Evolutionary conservation across 257 asterid genomes (phyloP), one percentile per base, ranked within the genome.

Genomic region (Paulownia fortunei): DNA sequence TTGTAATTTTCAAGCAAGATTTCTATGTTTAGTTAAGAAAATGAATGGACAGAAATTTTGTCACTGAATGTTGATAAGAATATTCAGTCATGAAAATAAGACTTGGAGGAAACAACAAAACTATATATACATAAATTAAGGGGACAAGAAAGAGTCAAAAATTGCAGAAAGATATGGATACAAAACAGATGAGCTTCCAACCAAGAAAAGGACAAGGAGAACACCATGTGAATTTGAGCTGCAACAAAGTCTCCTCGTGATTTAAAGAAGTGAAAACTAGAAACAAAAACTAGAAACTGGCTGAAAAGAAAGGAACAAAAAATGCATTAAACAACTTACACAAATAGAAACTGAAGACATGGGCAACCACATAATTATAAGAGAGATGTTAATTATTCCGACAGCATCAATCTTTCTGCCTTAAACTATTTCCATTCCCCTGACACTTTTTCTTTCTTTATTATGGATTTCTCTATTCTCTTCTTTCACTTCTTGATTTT

Each of bases 151-250:
- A 85, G 75, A 70, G 82, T 77, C 59, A 79, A 56, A 54, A 59
- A 19, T 41, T 66, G 80, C 84, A 82, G 77, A 86, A 76, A 72
- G 83, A 82, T 56, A 76, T 82, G 86, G 63, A 62, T 59, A 72
- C 84, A 80, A 82, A n/a, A 72, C 78, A 72, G 69, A 79, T 36
- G 19, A 70, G 73, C 62, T 67, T 73, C 42, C 52, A 66, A 72
- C 18, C 70, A 9, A 84, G 59, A 76, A 78, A 80, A 75, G 18
- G 86, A 68, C 87, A 78, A 79, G 44, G 77, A 72, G 72, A 60
- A 74, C 52, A 76, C 54, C 90, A 78, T 54, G 82, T 76, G 88
- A 82, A 74, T 60, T 78, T 67, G 76, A 77, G 67, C 79, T 69
- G 74, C 70, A 2, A 6, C 76, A 47, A 66, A 72, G 71, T 44